Conservation (phyloP, 2,329 filamentous ascomycete genomes). For the Eurotiales sp. region DNA sequence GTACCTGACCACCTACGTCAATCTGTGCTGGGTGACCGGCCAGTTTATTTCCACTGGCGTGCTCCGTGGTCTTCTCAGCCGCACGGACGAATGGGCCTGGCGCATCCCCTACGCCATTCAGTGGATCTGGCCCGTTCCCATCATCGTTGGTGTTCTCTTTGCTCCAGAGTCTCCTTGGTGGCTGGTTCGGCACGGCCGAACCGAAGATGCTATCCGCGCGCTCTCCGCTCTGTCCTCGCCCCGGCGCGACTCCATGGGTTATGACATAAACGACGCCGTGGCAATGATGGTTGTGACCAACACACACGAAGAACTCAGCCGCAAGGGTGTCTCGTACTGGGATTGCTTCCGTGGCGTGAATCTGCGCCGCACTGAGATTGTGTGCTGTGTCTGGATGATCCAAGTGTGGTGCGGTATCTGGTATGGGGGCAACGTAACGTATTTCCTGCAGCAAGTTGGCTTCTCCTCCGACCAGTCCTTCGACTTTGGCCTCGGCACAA, state of each 20-base stretch:
- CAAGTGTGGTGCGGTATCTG: constrained; percentile 29
- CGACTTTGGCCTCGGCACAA: constrained; percentile 53
- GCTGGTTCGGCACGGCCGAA: constrained; percentile 42
- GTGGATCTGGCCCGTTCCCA: constrained; percentile 50
- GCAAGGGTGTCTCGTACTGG: constrained; percentile 20
- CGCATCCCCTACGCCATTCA: constrained; percentile 51
- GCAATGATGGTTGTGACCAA: constrained; percentile 59
- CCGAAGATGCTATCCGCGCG: constrained; percentile 39
- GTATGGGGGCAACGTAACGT: constrained; percentile 28
- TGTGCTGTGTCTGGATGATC: constrained; percentile 32
- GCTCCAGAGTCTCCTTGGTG: constrained; percentile 53
- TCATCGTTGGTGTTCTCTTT: constrained; percentile 42
- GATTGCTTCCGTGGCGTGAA: constrained; percentile 31
- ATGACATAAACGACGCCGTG: constrained; percentile 46
- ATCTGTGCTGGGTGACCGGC: constrained; percentile 57
- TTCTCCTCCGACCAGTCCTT: constrained; percentile 41
- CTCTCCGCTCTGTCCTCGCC: constrained; percentile 35
- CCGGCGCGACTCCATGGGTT: constrained; percentile 21
- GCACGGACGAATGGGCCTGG: constrained; percentile 47
- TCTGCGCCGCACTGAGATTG: constrained; percentile 40
- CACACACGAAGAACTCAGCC: constrained; percentile 23
- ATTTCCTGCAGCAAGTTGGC: constrained; percentile 39
- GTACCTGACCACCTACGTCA: constrained; percentile 54
- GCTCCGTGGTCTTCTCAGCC: constrained; percentile 39
- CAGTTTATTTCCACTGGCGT: constrained; percentile 52